Conservation (phyloP, 2,329 filamentous ascomycete species). For the Fusarium sp. region DNA sequence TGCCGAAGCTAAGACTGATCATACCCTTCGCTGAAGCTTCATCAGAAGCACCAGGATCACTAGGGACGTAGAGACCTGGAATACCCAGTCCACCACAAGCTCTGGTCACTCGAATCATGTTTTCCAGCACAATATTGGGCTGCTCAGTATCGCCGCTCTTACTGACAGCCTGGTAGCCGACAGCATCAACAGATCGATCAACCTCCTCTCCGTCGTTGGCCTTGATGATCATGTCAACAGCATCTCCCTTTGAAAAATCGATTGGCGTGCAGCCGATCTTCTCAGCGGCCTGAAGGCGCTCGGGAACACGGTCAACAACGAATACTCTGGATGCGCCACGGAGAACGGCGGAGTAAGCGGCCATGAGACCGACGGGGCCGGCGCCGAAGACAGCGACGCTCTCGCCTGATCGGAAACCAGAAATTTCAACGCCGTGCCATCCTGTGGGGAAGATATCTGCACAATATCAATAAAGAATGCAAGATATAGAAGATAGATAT, state of each 20-base stretch:
- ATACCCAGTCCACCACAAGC: conserved; percentile 70
- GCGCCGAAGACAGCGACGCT: conserved; percentile 72
- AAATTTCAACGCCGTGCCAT: conserved; percentile 66
- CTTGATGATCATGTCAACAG: conserved; percentile 67
- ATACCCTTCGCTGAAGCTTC: conserved; percentile 68
- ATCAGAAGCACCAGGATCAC: conserved; percentile 70
- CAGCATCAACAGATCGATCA: conserved; percentile 71
- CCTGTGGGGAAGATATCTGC: conserved; percentile 50
- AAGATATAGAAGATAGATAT: conserved; percentile 40
- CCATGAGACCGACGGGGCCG: conserved; percentile 72
- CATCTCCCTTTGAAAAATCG: conserved; percentile 68
- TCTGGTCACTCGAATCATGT: conserved; percentile 69
- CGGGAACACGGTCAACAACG: conserved; percentile 69
- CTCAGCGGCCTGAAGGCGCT: conserved; percentile 65
- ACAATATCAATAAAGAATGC: conserved; percentile 42
- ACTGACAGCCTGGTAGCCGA: conserved; percentile 71
- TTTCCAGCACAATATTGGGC: conserved; percentile 70
- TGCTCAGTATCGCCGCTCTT: conserved; percentile 65
- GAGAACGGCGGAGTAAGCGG: conserved; percentile 69
- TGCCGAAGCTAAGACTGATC: conserved; percentile 71
- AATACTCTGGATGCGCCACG: conserved; percentile 69
- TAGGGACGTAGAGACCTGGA: conserved; percentile 60
- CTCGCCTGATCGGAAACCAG: conserved; percentile 69
- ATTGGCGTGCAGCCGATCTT: conserved; percentile 70
- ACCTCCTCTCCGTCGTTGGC: conserved; percentile 69